These are phyloP conservation scores for Geoglossum cookeanum DNA, from an alignment of 2,329 filamentous ascomycete species.

Conservation along the genomic window DNA sequence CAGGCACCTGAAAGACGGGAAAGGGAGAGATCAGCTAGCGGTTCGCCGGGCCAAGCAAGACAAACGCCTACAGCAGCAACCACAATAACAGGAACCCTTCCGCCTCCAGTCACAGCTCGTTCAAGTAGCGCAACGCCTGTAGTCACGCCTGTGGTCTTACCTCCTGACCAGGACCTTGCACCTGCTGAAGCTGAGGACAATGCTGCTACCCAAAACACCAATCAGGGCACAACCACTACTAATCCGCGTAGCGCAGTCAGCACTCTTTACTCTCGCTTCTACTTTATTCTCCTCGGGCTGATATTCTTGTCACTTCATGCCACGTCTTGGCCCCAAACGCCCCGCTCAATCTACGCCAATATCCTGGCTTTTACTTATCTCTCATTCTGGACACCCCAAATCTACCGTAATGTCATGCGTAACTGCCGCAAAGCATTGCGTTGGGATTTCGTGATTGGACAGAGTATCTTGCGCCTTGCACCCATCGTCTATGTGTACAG, in stretches of 20 bases:
- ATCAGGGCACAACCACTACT: conserved; percentile 13
- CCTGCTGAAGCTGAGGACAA: conserved; percentile 20
- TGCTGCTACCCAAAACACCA: conserved; percentile 17
- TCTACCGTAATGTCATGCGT: conserved; percentile 71
- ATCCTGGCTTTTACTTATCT: conserved; percentile 54
- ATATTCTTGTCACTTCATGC: conserved; percentile 41
- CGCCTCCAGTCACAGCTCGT: conserved; percentile 30
- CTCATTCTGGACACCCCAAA: conserved; percentile 84
- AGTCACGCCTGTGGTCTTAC: conserved; percentile 33
- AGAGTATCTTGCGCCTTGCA: conserved; percentile 57
- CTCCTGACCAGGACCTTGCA: conserved; percentile 35
- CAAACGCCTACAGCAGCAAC: conserved; percentile 11
- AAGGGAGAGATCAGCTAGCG: conserved; percentile 15
- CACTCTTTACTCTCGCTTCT: conserved; percentile 41
- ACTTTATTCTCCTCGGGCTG: conserved; percentile 36
- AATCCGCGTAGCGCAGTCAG: conserved; percentile 29
- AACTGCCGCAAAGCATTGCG: conserved; percentile 83
- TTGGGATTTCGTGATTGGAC: conserved; percentile 78
- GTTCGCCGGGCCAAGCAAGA: neutral
- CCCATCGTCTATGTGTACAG: conserved; percentile 79
- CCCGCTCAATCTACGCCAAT: conserved; percentile 34
- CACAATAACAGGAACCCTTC: conserved; percentile 22
- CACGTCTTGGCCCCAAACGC: conserved; percentile 31
- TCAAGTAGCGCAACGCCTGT: conserved; percentile 21
- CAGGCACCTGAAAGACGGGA: conserved; percentile 33